A percentile compares a stretch with the other conserved stretches of the same genome.
phyloP scores from a whole-genome alignment of 306 rosid species.

The Abrus precatorius region DNA sequence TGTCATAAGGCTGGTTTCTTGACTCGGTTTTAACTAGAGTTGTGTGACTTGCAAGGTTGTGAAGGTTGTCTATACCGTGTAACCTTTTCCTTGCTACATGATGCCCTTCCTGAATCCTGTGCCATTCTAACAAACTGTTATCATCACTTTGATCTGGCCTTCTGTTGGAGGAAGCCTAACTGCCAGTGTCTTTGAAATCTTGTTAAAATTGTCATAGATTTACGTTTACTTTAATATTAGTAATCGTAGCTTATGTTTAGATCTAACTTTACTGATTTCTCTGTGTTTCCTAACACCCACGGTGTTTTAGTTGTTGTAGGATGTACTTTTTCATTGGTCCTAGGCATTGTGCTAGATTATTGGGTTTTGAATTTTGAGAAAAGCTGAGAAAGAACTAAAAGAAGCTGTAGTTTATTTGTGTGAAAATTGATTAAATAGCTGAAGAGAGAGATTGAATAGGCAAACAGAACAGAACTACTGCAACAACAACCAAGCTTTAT shows the following conservation, averaged over 20 bases:
- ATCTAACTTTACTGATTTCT: no score
- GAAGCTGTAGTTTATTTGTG: background rate
- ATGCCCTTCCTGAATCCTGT: background rate
- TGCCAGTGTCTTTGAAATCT: background rate
- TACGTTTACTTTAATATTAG: no score
- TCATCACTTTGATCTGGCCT: background rate
- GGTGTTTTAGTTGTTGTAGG: background rate
- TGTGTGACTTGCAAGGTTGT: background rate
- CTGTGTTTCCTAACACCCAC: no score
- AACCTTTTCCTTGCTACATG: constrained; percentile 22
- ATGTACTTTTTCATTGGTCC: constrained; percentile 22
- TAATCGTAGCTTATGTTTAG: no score
- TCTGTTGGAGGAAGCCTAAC: background rate
- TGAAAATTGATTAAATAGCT: background rate
- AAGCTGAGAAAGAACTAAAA: background rate
- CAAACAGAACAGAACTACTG: background rate
- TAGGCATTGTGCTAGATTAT: background rate
- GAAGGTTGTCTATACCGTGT: constrained; percentile 1
- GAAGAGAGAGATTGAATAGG: background rate
- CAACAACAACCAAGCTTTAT: no score
- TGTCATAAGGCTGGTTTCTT: constrained; percentile 21
- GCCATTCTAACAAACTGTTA: constrained; percentile 7
- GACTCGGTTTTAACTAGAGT: background rate
- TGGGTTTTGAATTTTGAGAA: constrained; percentile 10
- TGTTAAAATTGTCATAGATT: no score